These are phyloP conservation scores for Sarcodon aspratus DNA, from an alignment of 768 basidiomycete species.

Conservation along the genomic window DNA sequence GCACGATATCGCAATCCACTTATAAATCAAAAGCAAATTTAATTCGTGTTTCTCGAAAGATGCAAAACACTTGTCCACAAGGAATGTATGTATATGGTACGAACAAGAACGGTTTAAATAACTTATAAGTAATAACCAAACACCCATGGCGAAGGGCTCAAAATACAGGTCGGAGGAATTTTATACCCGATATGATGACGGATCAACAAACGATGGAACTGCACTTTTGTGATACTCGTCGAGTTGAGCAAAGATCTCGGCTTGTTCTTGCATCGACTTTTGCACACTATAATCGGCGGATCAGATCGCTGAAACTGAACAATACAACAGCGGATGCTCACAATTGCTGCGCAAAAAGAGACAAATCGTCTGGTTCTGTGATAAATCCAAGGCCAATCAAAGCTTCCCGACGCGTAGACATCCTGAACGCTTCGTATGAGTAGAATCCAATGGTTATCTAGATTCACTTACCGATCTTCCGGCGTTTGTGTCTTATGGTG, in stretches of 20 bases:
- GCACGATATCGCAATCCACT: no score
- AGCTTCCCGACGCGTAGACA: constrained; percentile 43
- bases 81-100: no score
- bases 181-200: no score
- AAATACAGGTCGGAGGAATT: no score
- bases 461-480: constrained; percentile 40
- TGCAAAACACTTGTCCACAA: no score
- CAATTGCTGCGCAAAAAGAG: constrained; percentile 56
- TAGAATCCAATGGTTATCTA: background rate
- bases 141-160: no score
- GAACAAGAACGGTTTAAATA: no score
- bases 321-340: constrained; percentile 23
- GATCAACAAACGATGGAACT: background rate
- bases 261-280: constrained; percentile 13
- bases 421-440: constrained; percentile 21
- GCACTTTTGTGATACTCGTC: constrained; percentile 7
- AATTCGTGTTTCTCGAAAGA: no score
- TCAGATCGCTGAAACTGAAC: background rate
- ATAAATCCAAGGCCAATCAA: constrained; percentile 55
- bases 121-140: no score
- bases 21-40: no score
- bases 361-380: constrained; percentile 35
- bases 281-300: constrained; percentile 5
- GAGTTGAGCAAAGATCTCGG: constrained; percentile 11
- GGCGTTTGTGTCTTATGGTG: constrained; percentile 40